phyloP scores from a whole-genome alignment of 1,139 yeast genomes.

The Nakaseomyces sp. region DNA sequence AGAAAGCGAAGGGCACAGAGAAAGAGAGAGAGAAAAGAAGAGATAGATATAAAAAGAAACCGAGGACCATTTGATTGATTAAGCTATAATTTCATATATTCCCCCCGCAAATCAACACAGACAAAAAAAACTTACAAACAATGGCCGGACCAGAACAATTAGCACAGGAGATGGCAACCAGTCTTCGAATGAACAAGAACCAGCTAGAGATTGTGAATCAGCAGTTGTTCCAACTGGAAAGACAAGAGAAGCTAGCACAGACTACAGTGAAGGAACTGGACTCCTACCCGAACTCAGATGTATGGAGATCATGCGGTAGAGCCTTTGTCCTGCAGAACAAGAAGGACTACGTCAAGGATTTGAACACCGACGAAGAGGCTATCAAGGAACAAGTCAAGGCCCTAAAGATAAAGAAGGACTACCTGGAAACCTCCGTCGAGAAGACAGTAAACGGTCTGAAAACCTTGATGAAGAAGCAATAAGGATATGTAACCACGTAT shows the following conservation, averaged over 20 bases:
- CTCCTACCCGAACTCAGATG: slow-evolving; percentile 37
- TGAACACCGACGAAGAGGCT: slow-evolving; percentile 45
- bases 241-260: slow-evolving; percentile 50
- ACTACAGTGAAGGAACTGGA: slow-evolving; percentile 49
- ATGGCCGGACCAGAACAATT: slow-evolving; percentile 17
- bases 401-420: slow-evolving; percentile 58
- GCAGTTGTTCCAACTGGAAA: slow-evolving; percentile 48
- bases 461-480: background rate
- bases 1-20: background rate
- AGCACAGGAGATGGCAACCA: slow-evolving; percentile 54
- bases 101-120: too few species aligned
- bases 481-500: too few species aligned
- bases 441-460: slow-evolving; percentile 59
- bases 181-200: slow-evolving; percentile 47
- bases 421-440: slow-evolving; percentile 68
- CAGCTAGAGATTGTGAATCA: slow-evolving; percentile 56
- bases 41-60: too few species aligned
- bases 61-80: too few species aligned
- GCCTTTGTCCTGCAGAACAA: slow-evolving; percentile 44
- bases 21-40: background rate
- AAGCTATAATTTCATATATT: too few species aligned
- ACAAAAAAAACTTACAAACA: background rate
- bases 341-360: slow-evolving; percentile 42
- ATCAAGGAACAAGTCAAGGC: slow-evolving; percentile 52
- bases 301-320: slow-evolving; percentile 85